Base-by-base conservation (phyloP, 805 yeast species). In the Jamesozyma piceae region DNA sequence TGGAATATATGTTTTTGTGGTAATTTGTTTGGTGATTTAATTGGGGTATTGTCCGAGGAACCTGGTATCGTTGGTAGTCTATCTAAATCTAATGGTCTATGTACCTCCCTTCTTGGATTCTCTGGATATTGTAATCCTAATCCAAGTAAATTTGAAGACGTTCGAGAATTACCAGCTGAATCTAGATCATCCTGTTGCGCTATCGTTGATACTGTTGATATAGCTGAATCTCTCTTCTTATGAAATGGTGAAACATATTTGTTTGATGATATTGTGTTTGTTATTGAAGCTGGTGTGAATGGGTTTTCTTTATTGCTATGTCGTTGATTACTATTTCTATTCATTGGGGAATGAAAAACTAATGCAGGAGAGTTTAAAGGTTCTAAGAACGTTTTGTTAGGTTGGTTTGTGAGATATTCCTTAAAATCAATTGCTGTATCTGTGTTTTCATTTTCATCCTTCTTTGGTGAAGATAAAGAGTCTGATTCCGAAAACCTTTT, bases 191-290 rank as follows among this genome's bases (percentile, higher is more conserved):
- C 61, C 10, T 37, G 41, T 43, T 52, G 54, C 5, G 57, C 57
- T 14, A 61, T 61, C 3, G 65, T 61, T 4, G 65, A 61, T 2
- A 53, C 62, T 4, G 63, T 59, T 1, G 65, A 61, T 13, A 53
- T 22, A 2, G 44, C 44, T 1, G 63, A 58, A 28, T 54, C 58
- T 32, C 51, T 57, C 30, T 57, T 53, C 26, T 35, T 43, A 37
- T 60, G 63, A 29, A 26, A 35, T 30, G 37, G 31, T 28, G 39
- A 19, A 22, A 27, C 22, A 5, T 14, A 10, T 14, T 32, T n/a
- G 13, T 15, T 32, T 8, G 35, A 18, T 6, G 5, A 6, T 5
- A n/a, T 5, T 11, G 15, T 28, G 8, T n/a, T 21, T 18, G 47
- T 36, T 6, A 11, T 8, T 3, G 53, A 32, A 11, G 42, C 21